Evolutionary conservation across 2,329 filamentous ascomycete genomes (phyloP), one percentile per base, ranked within the genome.

Genomic region (Cladosporium cucumerinum): DNA sequence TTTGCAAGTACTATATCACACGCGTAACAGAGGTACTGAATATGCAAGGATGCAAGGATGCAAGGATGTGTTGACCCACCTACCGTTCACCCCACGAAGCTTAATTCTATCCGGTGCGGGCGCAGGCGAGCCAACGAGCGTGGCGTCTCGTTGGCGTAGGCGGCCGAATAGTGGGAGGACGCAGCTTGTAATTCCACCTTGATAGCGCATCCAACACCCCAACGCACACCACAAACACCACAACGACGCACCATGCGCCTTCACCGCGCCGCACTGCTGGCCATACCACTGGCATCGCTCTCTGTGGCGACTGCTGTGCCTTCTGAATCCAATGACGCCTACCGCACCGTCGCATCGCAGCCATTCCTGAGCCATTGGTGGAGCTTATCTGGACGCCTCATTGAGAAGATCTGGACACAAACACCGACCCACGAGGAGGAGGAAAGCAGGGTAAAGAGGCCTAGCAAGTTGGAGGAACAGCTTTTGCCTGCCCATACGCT

Each of bases 401-500:
- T 70, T 18, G 69, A 64, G 8, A 43, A 59, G 23, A 52, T 70
- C 26, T 70, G 64, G 63, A 61, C 51, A n/a, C 32, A 54, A 10
- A 21, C 51, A 23, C 7, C 49, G 11, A 28, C 2, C 8, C 25
- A 48, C 2, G 49, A 62, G 18, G n/a, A 65, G n/a, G 32, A 65
- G 1, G 32, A 43, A 3, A 48, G 11, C 55, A 46, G 21, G 23
- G 28, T 23, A 8, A 46, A 52, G 51, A 63, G 57, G n/a, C 58
- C 51, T 6, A 11, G 23, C 18, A 55, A 52, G 28, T 18, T 30
- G n/a, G 39, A 46, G 25, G 59, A 46, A 34, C 57, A 58, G 26
- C 28, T 57, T 21, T 23, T 52, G 5, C 70, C 70, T 6, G 62
- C 72, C 23, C 70, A 71, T 39, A 70, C 68, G 11, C 66, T 71